Conservation (phyloP, 1,284 basidiomycete genomes). For the Ceratobasidium sp. region DNA sequence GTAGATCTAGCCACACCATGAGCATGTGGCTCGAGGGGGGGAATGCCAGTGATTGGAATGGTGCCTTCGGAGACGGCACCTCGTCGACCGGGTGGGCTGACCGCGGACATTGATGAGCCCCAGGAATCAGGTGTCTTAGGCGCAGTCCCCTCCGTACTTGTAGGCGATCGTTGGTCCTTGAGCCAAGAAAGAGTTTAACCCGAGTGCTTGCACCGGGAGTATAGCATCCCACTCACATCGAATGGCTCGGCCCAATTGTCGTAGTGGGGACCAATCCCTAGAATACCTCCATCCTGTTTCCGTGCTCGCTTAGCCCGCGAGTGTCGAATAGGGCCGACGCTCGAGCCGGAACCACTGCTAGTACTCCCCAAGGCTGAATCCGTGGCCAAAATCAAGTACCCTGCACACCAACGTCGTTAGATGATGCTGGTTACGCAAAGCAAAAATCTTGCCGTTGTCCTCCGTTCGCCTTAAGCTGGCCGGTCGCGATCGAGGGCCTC, state of each 20-base stretch:
- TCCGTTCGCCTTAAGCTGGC: background rate
- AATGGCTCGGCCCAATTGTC: background rate
- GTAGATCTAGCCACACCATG: background rate
- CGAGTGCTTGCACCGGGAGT: no score
- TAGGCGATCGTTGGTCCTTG: slow-evolving; percentile 16
- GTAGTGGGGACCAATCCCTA: background rate
- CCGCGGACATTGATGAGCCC: background rate
- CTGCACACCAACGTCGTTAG: background rate
- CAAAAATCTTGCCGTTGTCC: background rate
- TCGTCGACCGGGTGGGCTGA: slow-evolving; percentile 4
- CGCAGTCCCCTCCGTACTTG: slow-evolving; percentile 4
- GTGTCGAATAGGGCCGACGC: slow-evolving; percentile 6
- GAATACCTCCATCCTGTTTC: background rate
- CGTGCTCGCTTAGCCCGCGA: background rate
- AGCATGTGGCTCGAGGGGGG: background rate
- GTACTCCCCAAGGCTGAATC: background rate
- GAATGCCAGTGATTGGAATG: no score
- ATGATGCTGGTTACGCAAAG: no score
- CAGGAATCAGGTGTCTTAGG: slow-evolving; percentile 20
- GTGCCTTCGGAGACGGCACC: slow-evolving; percentile 10
- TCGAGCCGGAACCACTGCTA: background rate
- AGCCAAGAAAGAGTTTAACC: background rate
- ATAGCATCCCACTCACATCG: background rate
- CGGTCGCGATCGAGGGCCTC: background rate
- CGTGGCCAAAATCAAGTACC: background rate